Base-by-base conservation (phyloP, 805 yeast species). In the Barnettozyma pratensis region DNA sequence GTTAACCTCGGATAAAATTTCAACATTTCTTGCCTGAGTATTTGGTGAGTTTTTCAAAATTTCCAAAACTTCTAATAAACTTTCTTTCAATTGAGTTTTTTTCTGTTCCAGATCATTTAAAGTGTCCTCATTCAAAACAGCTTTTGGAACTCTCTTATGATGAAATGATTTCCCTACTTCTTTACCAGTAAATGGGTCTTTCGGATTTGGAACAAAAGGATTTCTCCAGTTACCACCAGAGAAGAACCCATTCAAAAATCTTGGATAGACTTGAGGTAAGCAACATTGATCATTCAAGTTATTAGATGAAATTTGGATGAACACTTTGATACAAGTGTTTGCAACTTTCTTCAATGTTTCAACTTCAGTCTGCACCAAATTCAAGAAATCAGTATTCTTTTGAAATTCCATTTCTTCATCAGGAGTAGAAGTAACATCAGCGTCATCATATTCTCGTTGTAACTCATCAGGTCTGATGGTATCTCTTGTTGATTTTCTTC, bases 201-300 rank as follows among this genome's bases (percentile, higher is more conserved):
- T 51, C 27, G 63, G 61, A 39, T 64, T 63, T n/a, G 72, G 62
- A 54, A 79, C 77, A 54, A 83, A 83, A 28, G 87, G 87, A 57
- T 84, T 85, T 42, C 79, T 76, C 84, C 90, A 85, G 51, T 83
- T 81, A n/a, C 91, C 92, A 14, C 90, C 92, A 55, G 81, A 81
- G 61, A 81, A 85, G 47, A 77, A 79, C 30, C 81, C 80, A 39
- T 75, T 72, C 19, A 86, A 65, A 57, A 85, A 83, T 50, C 94
- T 71, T 7, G 94, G 90, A 54, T 81, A 79, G 2, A 82, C 67
- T 60, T 84, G 85, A 0, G 92, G 94, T 50, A 64, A 37, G 50
- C 54, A n/a, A 46, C 47, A 42, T 55, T 61, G 56, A 55, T 58
- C 49, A 61, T 52, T 45, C 53, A 58, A 53, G 63, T 68, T 49